Conservation (phyloP, 1,284 basidiomycete species). For the Inonotus obliquus region DNA sequence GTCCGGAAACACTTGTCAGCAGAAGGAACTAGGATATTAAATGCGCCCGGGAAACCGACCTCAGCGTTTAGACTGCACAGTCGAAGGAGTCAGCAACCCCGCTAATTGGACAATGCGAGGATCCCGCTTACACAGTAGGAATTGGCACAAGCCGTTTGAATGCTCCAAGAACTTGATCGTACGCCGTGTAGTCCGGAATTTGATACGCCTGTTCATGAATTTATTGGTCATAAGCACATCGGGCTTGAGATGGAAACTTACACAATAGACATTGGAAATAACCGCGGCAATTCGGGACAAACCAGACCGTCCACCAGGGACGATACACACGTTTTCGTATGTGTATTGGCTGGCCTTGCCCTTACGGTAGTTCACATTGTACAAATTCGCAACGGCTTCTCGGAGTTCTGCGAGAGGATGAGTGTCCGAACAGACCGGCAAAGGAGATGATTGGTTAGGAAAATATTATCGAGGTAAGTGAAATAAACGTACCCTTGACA, state of each 20-base stretch:
- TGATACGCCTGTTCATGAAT: constrained; percentile 58
- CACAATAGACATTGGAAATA: constrained; percentile 78
- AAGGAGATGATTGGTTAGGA: background rate
- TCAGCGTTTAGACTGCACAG: constrained; percentile 49
- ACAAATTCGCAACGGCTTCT: constrained; percentile 78
- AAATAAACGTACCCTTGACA: constrained; percentile 59
- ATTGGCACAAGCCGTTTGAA: constrained; percentile 90
- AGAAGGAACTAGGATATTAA: background rate
- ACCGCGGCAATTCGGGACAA: constrained; percentile 89
- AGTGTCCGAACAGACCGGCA: constrained; percentile 2
- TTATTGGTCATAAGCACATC: constrained; percentile 9
- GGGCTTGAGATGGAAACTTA: constrained; percentile 28
- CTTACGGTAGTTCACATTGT: constrained; percentile 84
- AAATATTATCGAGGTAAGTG: constrained; percentile 29
- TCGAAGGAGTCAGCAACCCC: background rate
- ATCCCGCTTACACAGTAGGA: constrained; percentile 67
- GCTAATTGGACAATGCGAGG: background rate
- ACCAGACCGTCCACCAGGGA: constrained; percentile 86
- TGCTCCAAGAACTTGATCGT: constrained; percentile 80
- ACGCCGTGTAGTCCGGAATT: constrained; percentile 85
- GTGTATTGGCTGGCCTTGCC: constrained; percentile 82
- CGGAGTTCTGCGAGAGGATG: constrained; percentile 35
- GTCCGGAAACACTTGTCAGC: background rate
- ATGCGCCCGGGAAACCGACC: constrained; percentile 29
- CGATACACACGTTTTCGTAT: constrained; percentile 86